Percentiles rank a stretch among this genome's conserved stretches.
phyloP scores from a whole-genome alignment of 1,139 yeast species.

The Candida labiduridarum region DNA sequence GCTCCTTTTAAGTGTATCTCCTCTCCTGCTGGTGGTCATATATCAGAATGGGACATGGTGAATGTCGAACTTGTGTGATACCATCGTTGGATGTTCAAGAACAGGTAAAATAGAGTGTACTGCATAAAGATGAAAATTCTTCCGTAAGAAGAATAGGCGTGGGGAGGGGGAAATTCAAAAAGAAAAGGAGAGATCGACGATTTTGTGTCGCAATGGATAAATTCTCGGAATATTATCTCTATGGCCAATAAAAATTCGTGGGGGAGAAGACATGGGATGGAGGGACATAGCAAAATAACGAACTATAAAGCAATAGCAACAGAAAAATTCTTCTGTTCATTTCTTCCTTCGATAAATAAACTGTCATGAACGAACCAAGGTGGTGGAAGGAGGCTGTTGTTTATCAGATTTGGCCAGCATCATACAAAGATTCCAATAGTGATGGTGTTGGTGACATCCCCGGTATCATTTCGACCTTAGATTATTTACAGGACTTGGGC shows the following conservation, averaged over 20 bases:
- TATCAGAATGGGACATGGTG: no score
- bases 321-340: neutral
- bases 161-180: neutral
- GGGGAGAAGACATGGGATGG: neutral
- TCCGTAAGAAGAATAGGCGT: neutral
- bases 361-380: slow-evolving; percentile 4
- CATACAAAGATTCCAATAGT: slow-evolving; percentile 57
- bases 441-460: slow-evolving; percentile 60
- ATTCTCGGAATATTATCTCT: neutral
- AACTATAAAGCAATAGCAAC: neutral
- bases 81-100: no score
- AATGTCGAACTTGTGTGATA: no score
- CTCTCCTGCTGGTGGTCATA: no score
- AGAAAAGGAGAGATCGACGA: neutral
- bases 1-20: no score
- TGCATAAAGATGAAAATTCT: neutral
- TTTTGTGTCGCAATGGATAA: neutral
- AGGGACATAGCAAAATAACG: neutral
- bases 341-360: neutral
- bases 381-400: slow-evolving; percentile 64
- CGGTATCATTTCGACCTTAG: slow-evolving; percentile 54
- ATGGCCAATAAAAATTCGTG: neutral
- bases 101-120: no score
- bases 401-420: slow-evolving; percentile 62
- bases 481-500: slow-evolving; percentile 53